These are phyloP conservation scores for Teratosphaeriaceae sp. DNA, from an alignment of 2,329 filamentous ascomycete species.

Conservation along the genomic window DNA sequence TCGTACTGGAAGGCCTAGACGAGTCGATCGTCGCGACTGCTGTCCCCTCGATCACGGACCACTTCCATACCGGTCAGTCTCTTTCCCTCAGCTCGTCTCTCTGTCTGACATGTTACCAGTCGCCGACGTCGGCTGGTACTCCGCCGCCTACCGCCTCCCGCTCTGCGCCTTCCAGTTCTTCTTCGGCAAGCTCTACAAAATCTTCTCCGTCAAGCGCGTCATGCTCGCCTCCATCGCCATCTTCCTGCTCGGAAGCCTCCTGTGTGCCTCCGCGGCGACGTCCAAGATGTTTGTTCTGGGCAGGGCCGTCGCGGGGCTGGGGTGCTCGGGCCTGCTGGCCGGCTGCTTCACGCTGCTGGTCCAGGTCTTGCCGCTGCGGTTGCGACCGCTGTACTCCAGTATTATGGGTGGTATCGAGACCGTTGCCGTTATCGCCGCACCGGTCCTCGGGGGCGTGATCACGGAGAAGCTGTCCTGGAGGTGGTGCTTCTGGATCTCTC, in stretches of 20 bases:
- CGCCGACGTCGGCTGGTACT: conserved; percentile 7
- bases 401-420: conserved; percentile 22
- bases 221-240: conserved; percentile 18
- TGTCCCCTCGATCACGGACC: conserved; percentile 41
- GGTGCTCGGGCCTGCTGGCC: conserved; percentile 16
- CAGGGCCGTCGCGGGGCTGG: conserved; percentile 27
- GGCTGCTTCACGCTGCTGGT: conserved; percentile 14
- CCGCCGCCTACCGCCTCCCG: conserved; percentile 13
- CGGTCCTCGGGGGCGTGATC: conserved; percentile 31
- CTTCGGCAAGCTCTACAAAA: conserved; percentile 27
- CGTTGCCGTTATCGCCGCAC: conserved; percentile 23
- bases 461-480: conserved; percentile 31
- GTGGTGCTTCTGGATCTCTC: conserved; percentile 32
- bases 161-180: conserved; percentile 19
- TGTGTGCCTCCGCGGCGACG: conserved; percentile 25
- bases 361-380: conserved; percentile 20
- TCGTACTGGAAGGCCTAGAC: conserved; percentile 14
- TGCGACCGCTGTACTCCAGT: conserved; percentile 22
- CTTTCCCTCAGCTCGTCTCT: conserved; percentile 3
- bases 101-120: conserved; percentile 2
- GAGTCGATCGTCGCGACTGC: conserved; percentile 30
- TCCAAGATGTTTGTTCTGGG: conserved; percentile 26
- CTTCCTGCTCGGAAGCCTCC: conserved; percentile 20
- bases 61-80: conserved; percentile 36
- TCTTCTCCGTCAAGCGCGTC: conserved; percentile 28